A percentile compares a stretch with the other conserved stretches of the same genome.
Evolutionary conservation across 2,329 filamentous ascomycete genomes (phyloP).

Genomic region (Pseudonectria foliicola): DNA sequence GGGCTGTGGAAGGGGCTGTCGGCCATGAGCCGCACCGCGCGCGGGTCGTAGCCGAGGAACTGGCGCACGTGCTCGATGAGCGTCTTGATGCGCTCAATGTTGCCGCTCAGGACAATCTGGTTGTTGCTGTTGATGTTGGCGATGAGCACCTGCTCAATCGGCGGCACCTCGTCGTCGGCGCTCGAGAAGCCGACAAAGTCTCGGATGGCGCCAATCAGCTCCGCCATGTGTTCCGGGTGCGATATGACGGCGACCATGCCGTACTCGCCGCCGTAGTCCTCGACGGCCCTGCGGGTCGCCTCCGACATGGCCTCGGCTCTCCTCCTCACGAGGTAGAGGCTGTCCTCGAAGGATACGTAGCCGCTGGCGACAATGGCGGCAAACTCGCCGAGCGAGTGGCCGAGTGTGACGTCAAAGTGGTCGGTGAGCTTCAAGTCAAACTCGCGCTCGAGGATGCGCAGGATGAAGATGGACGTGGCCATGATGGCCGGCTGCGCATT

Average conservation of each 20-base stretch:
- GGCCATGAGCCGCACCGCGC: conserved; percentile 78
- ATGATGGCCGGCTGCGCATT: conserved; percentile 95
- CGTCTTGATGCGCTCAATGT: conserved; percentile 71
- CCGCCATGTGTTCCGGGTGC: conserved; percentile 66
- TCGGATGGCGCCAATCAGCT: conserved; percentile 65
- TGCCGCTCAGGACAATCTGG: conserved; percentile 89
- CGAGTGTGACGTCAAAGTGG: conserved; percentile 73
- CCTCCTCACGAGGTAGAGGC: conserved; percentile 66
- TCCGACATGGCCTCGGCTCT: conserved; percentile 79
- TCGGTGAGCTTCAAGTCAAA: conserved; percentile 68
- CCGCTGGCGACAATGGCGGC: conserved; percentile 81
- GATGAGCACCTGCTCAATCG: conserved; percentile 81
- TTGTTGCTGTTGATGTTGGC: conserved; percentile 95
- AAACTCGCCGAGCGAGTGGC: conserved; percentile 90
- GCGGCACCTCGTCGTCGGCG: conserved; percentile 62
- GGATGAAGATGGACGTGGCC: conserved; percentile 84
- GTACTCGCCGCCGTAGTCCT: conserved; percentile 69
- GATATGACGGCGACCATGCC: conserved; percentile 94
- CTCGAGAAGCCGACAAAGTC: conserved; percentile 68
- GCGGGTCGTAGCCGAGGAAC: conserved; percentile 85
- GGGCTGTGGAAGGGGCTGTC: conserved; percentile 89
- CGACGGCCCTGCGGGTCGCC: conserved; percentile 60
- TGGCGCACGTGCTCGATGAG: conserved; percentile 79
- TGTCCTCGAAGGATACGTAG: conserved; percentile 70
- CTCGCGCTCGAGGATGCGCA: conserved; percentile 78